Base-by-base conservation (phyloP, 768 basidiomycete species). In the Mycena olivaceomarginata region DNA sequence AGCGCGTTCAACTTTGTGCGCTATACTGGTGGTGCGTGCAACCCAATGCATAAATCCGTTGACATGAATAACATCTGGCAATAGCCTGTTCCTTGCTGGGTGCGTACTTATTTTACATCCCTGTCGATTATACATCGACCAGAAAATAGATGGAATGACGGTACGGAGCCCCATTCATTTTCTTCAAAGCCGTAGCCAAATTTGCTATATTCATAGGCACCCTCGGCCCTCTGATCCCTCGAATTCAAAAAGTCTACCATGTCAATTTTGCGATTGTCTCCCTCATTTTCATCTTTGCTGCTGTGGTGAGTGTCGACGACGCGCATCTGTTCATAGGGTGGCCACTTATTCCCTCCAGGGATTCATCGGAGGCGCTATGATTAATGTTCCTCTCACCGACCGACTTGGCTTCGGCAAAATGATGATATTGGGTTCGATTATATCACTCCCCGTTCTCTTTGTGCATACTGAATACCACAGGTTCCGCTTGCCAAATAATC, bases 271-370 rank as follows among this genome's bases (percentile, higher is more conserved):
- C 88, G 7, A 81, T 91, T 4, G 93, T 94, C 15, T 93, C 93
- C 0, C 82, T 93, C 64, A 89, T 94, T 31, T 95, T 94, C 80
- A 87, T 87, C 2, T 83, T 85, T 72, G 82, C 82, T 7, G 89
- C 84, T 74, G 81, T 85, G 79, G 90, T 89, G 80, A 77, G 80
- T 82, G 12, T 82, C 72, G n/a, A 8, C 4, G 56, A 81, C 20
- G 45, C 37, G 18, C 15, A 11, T 67, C n/a, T 13, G 18, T 13
- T n/a, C 7, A 7, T 11, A 53, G 67, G 51, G 13, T 20, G 37
- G 20, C 22, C 9, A 31, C 31, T n/a, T 8, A 67, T 18, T n/a
- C 22, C 57, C 15, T 48, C n/a, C 11, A 90, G 89, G 89, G 92
- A 1, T 91, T 89, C 72, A 76, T 92, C 5, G 70, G 81, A 20